Conservation (phyloP, 768 basidiomycete species). For the Hericium alpestre region DNA sequence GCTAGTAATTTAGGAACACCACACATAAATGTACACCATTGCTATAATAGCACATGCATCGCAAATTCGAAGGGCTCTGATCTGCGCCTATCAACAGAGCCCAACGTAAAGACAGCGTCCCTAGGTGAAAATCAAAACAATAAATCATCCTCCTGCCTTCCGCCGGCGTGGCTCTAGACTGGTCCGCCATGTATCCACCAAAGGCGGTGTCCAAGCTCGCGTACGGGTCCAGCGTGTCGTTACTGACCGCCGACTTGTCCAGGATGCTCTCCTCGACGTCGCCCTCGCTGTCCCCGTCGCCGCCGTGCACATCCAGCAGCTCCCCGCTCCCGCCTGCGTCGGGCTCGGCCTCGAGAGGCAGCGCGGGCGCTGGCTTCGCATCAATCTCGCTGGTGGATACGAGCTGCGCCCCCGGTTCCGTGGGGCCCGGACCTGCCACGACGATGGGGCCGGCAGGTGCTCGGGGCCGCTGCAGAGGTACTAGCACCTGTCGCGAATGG, state of each 20-base stretch:
- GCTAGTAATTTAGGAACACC: background rate
- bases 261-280: constrained; percentile 17
- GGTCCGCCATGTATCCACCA: constrained; percentile 60
- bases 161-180: constrained; percentile 52
- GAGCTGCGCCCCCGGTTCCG: constrained; percentile 30
- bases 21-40: background rate
- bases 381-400: constrained; percentile 16
- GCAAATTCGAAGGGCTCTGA: background rate
- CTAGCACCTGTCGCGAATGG: constrained; percentile 62
- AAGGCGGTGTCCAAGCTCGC: constrained; percentile 74
- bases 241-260: constrained; percentile 8
- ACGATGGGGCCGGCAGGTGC: constrained; percentile 32
- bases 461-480: constrained; percentile 46
- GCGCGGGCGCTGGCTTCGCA: constrained; percentile 17
- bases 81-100: background rate
- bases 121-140: constrained; percentile 37
- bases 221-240: constrained; percentile 54
- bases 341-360: constrained; percentile 16
- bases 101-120: background rate
- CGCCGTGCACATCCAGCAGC: constrained; percentile 10
- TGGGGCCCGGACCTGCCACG: constrained; percentile 55
- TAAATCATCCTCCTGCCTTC: constrained; percentile 47
- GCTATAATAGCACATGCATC: background rate
- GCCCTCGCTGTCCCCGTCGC: constrained; percentile 12
- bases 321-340: constrained; percentile 10